phyloP scores from a whole-genome alignment of 495 filamentous ascomycete species.

The Trichoderma orchidacearum region DNA sequence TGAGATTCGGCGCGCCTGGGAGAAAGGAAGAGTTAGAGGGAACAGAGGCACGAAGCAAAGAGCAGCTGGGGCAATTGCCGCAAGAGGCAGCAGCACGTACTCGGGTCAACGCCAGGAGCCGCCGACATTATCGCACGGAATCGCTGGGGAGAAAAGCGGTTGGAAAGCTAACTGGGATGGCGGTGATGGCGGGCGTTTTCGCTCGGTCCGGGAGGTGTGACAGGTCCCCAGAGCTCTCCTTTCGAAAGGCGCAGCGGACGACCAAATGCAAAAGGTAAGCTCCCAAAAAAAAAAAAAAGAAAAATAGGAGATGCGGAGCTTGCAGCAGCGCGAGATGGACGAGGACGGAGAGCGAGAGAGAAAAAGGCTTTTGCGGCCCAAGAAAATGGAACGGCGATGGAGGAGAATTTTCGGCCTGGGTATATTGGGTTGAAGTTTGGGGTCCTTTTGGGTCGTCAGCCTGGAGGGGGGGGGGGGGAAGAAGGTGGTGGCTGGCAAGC shows the following conservation, averaged over 20 bases:
- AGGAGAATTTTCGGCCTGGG: background rate
- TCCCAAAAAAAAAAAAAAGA: too few species aligned
- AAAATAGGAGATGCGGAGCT: background rate
- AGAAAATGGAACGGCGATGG: background rate
- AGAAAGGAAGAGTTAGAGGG: background rate
- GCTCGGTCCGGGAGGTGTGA: background rate
- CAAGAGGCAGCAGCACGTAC: background rate
- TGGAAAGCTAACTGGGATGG: background rate
- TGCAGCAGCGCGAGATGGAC: background rate
- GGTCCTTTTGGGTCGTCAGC: background rate
- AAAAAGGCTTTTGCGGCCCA: background rate
- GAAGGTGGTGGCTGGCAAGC: background rate
- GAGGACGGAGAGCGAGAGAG: background rate
- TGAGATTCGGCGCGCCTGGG: constrained; percentile 54
- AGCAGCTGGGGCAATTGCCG: background rate
- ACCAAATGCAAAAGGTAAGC: too few species aligned
- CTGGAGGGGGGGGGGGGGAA: background rate
- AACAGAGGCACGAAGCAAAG: background rate
- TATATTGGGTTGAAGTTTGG: background rate
- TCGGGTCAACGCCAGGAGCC: background rate
- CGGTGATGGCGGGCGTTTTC: background rate
- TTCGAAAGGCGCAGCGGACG: background rate
- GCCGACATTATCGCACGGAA: constrained; percentile 1
- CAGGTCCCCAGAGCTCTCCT: background rate
- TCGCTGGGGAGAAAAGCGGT: background rate